phyloP scores from a whole-genome alignment of 2,329 filamentous ascomycete genomes.

The Pochonia chlamydosporia region DNA sequence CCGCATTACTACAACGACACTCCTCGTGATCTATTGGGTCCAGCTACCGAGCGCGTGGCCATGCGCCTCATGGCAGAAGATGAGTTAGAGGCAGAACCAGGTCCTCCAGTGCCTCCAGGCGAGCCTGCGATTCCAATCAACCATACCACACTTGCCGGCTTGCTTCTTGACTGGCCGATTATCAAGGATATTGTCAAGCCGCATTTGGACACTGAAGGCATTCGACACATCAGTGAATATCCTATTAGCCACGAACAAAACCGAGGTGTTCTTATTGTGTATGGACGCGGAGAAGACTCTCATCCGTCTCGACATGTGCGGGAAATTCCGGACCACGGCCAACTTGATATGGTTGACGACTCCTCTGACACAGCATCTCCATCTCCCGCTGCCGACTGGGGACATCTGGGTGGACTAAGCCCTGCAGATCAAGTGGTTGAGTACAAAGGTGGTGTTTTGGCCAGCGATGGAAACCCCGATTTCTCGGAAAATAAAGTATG shows the following conservation, averaged over 20 bases:
- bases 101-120: conserved; percentile 47
- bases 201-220: conserved; percentile 40
- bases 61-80: conserved; percentile 34
- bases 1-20: conserved; percentile 16
- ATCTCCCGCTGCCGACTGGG: conserved; percentile 52
- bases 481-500: conserved; percentile 45
- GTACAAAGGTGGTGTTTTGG: conserved; percentile 30
- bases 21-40: conserved; percentile 19
- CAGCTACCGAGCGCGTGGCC: conserved; percentile 18
- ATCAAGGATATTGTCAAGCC: conserved; percentile 58
- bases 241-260: conserved; percentile 71
- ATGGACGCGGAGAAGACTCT: conserved; percentile 71
- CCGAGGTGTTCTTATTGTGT: conserved; percentile 68
- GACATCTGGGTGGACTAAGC: conserved; percentile 48
- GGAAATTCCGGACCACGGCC: conserved; percentile 31
- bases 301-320: conserved; percentile 48
- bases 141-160: conserved; percentile 85
- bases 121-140: conserved; percentile 72
- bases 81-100: conserved; percentile 45
- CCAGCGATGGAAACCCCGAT: conserved; percentile 46
- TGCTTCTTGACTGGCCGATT: conserved; percentile 67
- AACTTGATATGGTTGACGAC: conserved; percentile 39
- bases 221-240: conserved; percentile 60
- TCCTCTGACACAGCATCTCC: conserved; percentile 48
- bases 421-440: conserved; percentile 34